These are phyloP conservation scores for Thecaphora thlaspeos DNA, from an alignment of 1,284 basidiomycete species.

Conservation along the genomic window DNA sequence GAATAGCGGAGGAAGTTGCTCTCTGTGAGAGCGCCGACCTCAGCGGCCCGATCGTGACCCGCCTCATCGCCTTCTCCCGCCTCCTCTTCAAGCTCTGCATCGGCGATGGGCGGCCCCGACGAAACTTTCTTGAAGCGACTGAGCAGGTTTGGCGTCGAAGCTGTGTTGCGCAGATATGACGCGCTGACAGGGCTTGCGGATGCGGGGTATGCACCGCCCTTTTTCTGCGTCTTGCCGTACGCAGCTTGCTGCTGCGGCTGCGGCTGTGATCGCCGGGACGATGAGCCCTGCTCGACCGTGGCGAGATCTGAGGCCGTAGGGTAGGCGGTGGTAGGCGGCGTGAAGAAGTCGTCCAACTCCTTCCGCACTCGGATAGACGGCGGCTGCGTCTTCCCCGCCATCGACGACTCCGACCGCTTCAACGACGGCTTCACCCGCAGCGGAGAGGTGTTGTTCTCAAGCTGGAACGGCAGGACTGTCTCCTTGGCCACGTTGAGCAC, in stretches of 20 bases:
- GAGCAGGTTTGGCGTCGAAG: constrained; percentile 48
- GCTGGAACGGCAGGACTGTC: constrained; percentile 36
- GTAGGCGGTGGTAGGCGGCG: constrained; percentile 23
- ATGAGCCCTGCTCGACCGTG: constrained; percentile 4
- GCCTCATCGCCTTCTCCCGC: no score
- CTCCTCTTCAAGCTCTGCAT: no score
- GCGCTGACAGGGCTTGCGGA: constrained; percentile 14
- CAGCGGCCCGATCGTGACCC: not conserved
- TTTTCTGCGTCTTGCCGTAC: not conserved
- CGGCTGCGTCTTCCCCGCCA: not conserved
- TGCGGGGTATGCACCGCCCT: not conserved
- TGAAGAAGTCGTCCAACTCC: constrained; percentile 13
- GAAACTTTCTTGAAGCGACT: constrained; percentile 10
- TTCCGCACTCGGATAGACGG: not conserved
- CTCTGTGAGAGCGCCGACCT: not conserved
- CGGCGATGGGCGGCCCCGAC: no score
- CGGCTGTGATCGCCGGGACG: constrained; percentile 6
- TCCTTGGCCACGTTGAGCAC: constrained; percentile 89
- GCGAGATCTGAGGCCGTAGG: constrained; percentile 2
- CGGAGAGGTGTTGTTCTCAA: constrained; percentile 1
- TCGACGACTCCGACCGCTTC: constrained; percentile 10
- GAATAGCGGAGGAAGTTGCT: constrained; percentile 14
- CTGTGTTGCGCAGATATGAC: constrained; percentile 36
- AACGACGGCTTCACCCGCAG: constrained; percentile 3
- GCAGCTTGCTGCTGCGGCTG: not conserved